These are phyloP conservation scores for Penicillium sp. DNA, from an alignment of 2,329 filamentous ascomycete genomes.

Conservation along the genomic window DNA sequence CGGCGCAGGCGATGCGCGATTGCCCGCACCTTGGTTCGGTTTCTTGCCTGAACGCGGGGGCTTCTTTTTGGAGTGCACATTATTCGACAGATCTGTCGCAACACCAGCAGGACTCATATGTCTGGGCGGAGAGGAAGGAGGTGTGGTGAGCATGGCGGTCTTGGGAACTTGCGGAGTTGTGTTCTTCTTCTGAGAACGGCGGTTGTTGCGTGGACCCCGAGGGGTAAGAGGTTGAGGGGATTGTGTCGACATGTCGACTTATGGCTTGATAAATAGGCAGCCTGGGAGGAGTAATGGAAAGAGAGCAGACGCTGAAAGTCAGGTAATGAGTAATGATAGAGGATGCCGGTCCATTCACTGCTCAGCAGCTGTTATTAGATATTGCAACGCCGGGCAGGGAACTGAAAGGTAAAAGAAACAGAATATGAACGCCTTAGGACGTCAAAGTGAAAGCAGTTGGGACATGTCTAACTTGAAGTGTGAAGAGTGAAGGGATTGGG, in stretches of 20 bases:
- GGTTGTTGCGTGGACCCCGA: slow-evolving; percentile 35
- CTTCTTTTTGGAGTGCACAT: slow-evolving; percentile 37
- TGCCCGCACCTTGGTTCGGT: slow-evolving; percentile 23
- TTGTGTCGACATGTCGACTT: slow-evolving; percentile 47
- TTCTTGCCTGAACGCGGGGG: slow-evolving; percentile 38
- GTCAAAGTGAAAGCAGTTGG: slow-evolving; percentile 5
- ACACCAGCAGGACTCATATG: slow-evolving; percentile 32
- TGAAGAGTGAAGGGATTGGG: neutral
- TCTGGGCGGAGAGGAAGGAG: slow-evolving; percentile 38
- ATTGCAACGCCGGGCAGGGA: slow-evolving; percentile 24
- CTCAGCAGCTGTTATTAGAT: slow-evolving; percentile 34
- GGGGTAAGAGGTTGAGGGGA: slow-evolving; percentile 37
- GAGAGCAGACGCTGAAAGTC: slow-evolving; percentile 17
- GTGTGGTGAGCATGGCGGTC: slow-evolving; percentile 29
- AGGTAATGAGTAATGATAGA: slow-evolving; percentile 24
- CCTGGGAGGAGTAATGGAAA: slow-evolving; percentile 26
- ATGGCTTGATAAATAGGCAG: slow-evolving; percentile 49
- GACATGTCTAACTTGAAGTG: slow-evolving; percentile 9
- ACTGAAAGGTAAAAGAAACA: slow-evolving; percentile 12
- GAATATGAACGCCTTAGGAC: slow-evolving; percentile 3
- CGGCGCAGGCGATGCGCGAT: slow-evolving; percentile 25
- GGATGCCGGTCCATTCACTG: slow-evolving; percentile 27
- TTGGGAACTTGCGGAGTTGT: slow-evolving; percentile 33
- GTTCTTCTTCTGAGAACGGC: slow-evolving; percentile 37
- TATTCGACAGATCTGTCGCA: slow-evolving; percentile 31